Evolutionary conservation across 768 basidiomycete genomes (phyloP), one percentile per base, ranked within the genome.

Genomic region (Russula abietina): DNA sequence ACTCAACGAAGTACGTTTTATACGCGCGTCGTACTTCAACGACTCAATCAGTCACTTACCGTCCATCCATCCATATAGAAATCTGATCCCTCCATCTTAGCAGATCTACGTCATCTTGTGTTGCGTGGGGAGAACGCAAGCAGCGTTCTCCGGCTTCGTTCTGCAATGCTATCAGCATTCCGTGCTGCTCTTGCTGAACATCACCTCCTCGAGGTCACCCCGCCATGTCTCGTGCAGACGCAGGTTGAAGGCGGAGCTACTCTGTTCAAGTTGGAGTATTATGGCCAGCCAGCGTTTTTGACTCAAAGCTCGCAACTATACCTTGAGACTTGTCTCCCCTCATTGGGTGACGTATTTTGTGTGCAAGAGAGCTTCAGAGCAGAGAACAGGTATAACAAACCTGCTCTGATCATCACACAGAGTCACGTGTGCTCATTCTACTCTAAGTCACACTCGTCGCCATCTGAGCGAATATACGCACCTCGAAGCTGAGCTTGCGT

Each of bases 391-490:
- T 83, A n/a, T n/a, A n/a, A n/a, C n/a, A 52, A 28, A 12, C 2
- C 8, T 0, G 11, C 14, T 57, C 38, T 22, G 19, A 39, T n/a
- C 17, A 36, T 22, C 8, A 46, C n/a, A n/a, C 11, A 36, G n/a
- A 2, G 32, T 28, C 17, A 14, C 48, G 46, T 17, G 33, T 24
- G 43, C 51, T 54, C 24, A 43, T 52, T 66, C 14, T 11, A 51
- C 26, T 33, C 8, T 12, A 48, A 89, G 91, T 70, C 89, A 92
- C 67, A 93, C 92, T 8, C 83, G 92, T 64, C 87, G 91, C 55
- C 97, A 98, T 77, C 78, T 99, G 70, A 93, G 91, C 73, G 97
- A 98, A 74, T 98, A 89, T 76, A 98, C 96, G 5, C 97, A 98
- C 71, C 77, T 98, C 60, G 97, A 98, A 74, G 93, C 85, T 45